A percentile compares a stretch with the other conserved stretches of the same genome.
These are phyloP conservation scores for Ceratobasidium sp. DNA, from an alignment of 1,284 basidiomycete species.

Conservation along the genomic window DNA sequence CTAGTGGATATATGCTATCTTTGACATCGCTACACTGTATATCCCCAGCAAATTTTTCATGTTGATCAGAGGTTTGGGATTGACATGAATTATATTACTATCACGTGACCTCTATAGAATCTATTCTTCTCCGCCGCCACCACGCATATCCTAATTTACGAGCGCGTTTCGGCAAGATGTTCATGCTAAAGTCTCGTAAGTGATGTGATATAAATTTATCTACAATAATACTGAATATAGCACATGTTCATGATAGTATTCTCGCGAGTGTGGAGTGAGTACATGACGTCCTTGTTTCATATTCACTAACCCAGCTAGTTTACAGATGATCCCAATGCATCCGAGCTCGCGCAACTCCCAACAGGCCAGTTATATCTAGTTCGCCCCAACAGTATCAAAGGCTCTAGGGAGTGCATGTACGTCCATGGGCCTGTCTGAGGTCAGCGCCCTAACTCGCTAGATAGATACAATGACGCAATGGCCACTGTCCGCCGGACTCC, in stretches of 20 bases:
- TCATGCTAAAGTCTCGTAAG: slow-evolving; percentile 82
- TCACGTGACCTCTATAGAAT: slow-evolving; percentile 29
- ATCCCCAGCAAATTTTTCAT: background rate
- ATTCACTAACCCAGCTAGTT: background rate
- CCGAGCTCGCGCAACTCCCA: slow-evolving; percentile 93
- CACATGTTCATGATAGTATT: slow-evolving; percentile 63
- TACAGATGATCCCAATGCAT: slow-evolving; percentile 66
- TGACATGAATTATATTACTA: background rate
- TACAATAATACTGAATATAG: slow-evolving; percentile 11
- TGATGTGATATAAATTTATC: slow-evolving; percentile 45
- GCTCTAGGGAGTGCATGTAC: slow-evolving; percentile 96
- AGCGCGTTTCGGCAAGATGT: slow-evolving; percentile 56
- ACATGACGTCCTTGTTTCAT: background rate
- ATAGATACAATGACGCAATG: slow-evolving; percentile 93
- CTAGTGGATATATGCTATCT: no score
- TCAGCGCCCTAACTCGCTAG: slow-evolving; percentile 23
- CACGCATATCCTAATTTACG: slow-evolving; percentile 16
- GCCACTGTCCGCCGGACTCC: slow-evolving; percentile 85
- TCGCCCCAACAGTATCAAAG: slow-evolving; percentile 86
- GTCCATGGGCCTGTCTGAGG: slow-evolving; percentile 49
- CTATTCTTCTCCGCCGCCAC: slow-evolving; percentile 33
- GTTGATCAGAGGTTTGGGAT: background rate
- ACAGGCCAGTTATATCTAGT: slow-evolving; percentile 91
- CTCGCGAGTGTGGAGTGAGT: slow-evolving; percentile 93
- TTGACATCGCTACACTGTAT: background rate